Evolutionary conservation across 352 stramenopile species (phyloP).

Genomic region (Phytophthora vignae): DNA sequence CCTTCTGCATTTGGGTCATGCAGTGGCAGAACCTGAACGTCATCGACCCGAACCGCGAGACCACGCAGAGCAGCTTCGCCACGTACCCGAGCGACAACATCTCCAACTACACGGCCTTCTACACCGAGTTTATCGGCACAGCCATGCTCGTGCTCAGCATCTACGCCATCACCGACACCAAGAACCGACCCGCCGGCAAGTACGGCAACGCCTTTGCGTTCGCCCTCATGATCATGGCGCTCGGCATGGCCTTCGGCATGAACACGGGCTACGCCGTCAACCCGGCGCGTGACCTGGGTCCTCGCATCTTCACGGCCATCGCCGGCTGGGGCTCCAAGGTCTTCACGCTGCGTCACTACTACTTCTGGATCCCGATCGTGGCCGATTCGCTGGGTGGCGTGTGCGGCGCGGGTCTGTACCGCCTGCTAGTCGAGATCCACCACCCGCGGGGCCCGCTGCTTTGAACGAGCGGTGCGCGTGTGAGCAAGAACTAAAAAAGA

Average conservation of each 20-base stretch:
- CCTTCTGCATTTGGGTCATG: slow-evolving; percentile 45
- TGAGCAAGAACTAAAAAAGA: too few relatives aligned
- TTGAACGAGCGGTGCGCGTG: not conserved
- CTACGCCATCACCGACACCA: slow-evolving; percentile 48
- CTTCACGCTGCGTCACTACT: slow-evolving; percentile 47
- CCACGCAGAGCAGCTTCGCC: slow-evolving; percentile 40
- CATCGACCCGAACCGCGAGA: slow-evolving; percentile 45
- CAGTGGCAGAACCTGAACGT: slow-evolving; percentile 54
- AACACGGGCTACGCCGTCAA: slow-evolving; percentile 35
- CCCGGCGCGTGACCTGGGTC: slow-evolving; percentile 52
- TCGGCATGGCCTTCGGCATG: slow-evolving; percentile 56
- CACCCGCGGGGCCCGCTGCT: slow-evolving; percentile 31
- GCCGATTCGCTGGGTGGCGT: slow-evolving; percentile 43
- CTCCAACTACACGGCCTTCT: slow-evolving; percentile 49
- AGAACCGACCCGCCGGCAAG: slow-evolving; percentile 42
- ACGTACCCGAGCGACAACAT: slow-evolving; percentile 48
- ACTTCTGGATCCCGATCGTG: slow-evolving; percentile 64
- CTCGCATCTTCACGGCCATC: slow-evolving; percentile 42
- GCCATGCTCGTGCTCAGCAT: slow-evolving; percentile 52
- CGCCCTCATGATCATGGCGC: slow-evolving; percentile 49
- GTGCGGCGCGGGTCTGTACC: slow-evolving; percentile 39
- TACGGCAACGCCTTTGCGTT: slow-evolving; percentile 40
- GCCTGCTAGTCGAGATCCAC: slow-evolving; percentile 50
- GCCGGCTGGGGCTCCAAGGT: slow-evolving; percentile 53
- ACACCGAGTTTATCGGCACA: slow-evolving; percentile 55